Percentiles rank a stretch among this genome's conserved stretches.
Conservation (phyloP, 192 early-diverging fungal genomes). For the Podila clonocystis region DNA sequence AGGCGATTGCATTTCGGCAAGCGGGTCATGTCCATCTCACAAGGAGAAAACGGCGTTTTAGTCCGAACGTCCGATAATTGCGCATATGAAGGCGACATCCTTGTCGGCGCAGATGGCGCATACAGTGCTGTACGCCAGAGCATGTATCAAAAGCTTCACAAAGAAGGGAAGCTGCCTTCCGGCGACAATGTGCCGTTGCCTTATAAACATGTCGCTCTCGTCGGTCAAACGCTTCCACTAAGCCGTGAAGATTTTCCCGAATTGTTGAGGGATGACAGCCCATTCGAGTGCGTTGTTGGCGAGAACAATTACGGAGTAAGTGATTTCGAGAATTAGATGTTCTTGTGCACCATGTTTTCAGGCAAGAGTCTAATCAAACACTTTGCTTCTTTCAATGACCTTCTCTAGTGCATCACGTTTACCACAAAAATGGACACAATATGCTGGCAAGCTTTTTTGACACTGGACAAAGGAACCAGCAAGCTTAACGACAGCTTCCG, state of each 20-base stretch:
- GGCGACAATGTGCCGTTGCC: background rate
- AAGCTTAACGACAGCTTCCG: background rate
- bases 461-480: background rate
- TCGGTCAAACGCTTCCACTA: background rate
- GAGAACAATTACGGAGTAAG: background rate
- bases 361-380: background rate
- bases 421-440: conserved; percentile 1
- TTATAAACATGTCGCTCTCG: background rate
- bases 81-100: background rate
- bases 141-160: background rate
- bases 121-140: conserved; percentile 4
- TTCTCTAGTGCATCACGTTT: conserved; percentile 8
- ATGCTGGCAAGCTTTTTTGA: conserved; percentile 7
- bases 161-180: background rate
- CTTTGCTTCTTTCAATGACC: background rate
- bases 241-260: background rate
- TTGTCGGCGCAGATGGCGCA: conserved; percentile 8
- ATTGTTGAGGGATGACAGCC: background rate
- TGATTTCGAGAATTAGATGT: background rate
- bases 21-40: background rate
- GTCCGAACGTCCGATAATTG: background rate
- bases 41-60: background rate
- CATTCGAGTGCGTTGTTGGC: background rate
- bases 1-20: background rate
- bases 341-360: no score